Conservation (phyloP, 352 stramenopile species). For the Phytophthora palmivora region DNA sequence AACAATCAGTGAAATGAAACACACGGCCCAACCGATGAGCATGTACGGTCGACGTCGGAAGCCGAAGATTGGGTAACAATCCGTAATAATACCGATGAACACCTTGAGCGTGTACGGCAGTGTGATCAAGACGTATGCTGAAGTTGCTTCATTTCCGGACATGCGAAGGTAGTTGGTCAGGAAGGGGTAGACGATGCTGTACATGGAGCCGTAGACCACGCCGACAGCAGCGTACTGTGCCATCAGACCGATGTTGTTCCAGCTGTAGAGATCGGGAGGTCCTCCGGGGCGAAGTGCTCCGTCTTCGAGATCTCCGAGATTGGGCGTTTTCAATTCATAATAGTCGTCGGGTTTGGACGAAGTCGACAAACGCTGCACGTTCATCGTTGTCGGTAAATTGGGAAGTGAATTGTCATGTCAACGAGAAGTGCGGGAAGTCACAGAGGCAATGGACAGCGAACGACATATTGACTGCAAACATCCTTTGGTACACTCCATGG, state of each 20-base stretch:
- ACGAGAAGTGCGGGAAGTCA: neutral
- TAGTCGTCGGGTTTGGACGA: conserved; percentile 26
- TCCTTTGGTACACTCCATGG: no score
- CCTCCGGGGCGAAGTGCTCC: conserved; percentile 40
- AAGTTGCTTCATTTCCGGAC: conserved; percentile 32
- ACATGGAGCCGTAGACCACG: conserved; percentile 45
- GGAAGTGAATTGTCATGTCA: conserved; percentile 17
- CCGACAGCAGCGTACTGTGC: no score
- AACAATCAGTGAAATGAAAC: conserved; percentile 30
- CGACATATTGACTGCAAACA: no score
- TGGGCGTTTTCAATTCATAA: conserved; percentile 32
- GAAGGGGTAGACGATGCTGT: conserved; percentile 34
- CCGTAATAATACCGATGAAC: conserved; percentile 52
- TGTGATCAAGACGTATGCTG: conserved; percentile 44
- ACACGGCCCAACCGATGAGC: conserved; percentile 46
- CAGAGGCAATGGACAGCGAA: conserved; percentile 2
- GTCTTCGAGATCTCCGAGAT: conserved; percentile 29
- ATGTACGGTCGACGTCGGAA: conserved; percentile 44
- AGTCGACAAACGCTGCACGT: conserved; percentile 26
- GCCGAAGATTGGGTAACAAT: conserved; percentile 53
- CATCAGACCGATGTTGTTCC: conserved; percentile 36
- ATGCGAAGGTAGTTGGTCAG: conserved; percentile 39
- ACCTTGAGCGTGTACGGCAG: conserved; percentile 50
- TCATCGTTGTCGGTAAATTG: conserved; percentile 18
- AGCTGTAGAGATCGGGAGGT: conserved; percentile 35